Conservation (phyloP, 2,329 filamentous ascomycete species). For the Emmonsiellopsis sp. region DNA sequence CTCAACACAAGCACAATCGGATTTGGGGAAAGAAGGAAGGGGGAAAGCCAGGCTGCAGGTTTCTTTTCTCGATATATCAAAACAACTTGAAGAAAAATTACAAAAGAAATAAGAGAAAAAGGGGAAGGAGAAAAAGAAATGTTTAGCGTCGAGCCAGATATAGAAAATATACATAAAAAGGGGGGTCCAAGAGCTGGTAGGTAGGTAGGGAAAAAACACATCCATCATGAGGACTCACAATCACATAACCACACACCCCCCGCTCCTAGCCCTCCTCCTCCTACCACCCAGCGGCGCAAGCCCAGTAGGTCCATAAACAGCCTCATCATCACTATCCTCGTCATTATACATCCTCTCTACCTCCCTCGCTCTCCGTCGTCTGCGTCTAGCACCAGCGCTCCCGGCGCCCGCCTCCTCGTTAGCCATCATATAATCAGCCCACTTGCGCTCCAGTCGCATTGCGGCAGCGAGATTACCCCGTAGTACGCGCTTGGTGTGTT, state of each 20-base stretch:
- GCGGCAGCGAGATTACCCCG: slow-evolving; percentile 67
- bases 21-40: no score
- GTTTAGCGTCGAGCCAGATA: no score
- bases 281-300: slow-evolving; percentile 37
- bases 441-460: slow-evolving; percentile 73
- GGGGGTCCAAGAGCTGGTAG: no score
- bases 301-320: slow-evolving; percentile 24
- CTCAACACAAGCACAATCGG: no score
- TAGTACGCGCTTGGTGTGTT: slow-evolving; percentile 80
- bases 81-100: no score
- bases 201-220: no score
- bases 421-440: slow-evolving; percentile 90
- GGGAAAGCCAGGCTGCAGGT: no score
- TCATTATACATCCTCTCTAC: slow-evolving; percentile 71
- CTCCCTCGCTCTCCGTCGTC: slow-evolving; percentile 70
- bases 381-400: slow-evolving; percentile 53
- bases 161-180: no score
- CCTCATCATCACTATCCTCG: slow-evolving; percentile 50
- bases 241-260: slow-evolving; percentile 59
- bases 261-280: slow-evolving; percentile 55
- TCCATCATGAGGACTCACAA: no score
- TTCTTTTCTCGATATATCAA: no score
- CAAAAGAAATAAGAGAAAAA: no score
- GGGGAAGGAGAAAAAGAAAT: no score
- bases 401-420: slow-evolving; percentile 68